Percentiles rank a stretch among this genome's conserved stretches.
phyloP scores from a whole-genome alignment of 2,329 filamentous ascomycete genomes.

The Colletotrichum sansevieriae region DNA sequence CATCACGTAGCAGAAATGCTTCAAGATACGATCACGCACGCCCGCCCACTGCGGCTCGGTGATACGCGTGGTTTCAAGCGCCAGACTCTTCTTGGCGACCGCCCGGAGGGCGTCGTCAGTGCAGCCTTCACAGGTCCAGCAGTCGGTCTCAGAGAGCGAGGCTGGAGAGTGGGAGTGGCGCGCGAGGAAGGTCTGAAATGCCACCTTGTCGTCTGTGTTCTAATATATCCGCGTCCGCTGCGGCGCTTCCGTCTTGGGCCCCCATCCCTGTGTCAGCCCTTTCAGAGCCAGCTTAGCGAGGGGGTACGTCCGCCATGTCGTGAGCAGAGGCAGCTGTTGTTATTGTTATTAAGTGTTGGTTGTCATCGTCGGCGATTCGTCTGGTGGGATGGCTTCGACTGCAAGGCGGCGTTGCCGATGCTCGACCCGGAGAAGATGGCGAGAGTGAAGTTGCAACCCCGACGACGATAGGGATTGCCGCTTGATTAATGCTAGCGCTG shows the following conservation, averaged over 20 bases:
- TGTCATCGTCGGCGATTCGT: background rate
- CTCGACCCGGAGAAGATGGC: background rate
- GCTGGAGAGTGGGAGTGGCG: constrained; percentile 14
- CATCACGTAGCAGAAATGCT: constrained; percentile 9
- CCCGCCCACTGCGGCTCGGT: constrained; percentile 6
- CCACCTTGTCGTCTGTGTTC: background rate
- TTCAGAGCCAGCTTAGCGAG: background rate
- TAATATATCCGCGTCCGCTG: background rate
- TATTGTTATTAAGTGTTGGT: background rate
- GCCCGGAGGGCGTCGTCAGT: background rate
- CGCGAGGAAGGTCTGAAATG: constrained; percentile 7
- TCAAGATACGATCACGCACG: constrained; percentile 5
- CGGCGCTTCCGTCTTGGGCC: background rate
- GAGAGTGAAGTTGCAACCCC: background rate
- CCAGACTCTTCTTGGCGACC: background rate
- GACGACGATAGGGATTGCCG: background rate
- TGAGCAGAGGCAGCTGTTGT: constrained; percentile 1
- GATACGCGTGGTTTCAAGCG: background rate
- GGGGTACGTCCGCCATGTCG: background rate
- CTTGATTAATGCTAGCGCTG: background rate
- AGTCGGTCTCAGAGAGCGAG: background rate
- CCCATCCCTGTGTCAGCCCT: background rate
- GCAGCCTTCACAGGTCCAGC: constrained; percentile 1
- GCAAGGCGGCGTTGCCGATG: background rate
- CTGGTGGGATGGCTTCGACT: background rate